phyloP scores from a whole-genome alignment of 768 basidiomycete genomes.

The Cyathus striatus region DNA sequence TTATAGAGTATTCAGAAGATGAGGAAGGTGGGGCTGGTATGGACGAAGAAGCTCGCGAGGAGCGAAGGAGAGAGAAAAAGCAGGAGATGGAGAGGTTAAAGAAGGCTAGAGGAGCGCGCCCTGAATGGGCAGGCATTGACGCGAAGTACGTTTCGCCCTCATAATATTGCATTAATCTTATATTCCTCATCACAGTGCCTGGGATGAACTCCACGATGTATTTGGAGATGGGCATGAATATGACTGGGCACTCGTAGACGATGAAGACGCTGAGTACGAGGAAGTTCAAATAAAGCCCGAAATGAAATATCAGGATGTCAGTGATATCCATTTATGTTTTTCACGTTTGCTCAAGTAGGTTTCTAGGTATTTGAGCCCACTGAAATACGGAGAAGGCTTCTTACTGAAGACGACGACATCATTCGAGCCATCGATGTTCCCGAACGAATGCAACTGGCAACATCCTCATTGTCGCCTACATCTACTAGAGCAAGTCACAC shows the following conservation, averaged over 20 bases:
- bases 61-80: constrained; percentile 61
- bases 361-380: constrained; percentile 94
- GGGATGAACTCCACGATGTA: constrained; percentile 94
- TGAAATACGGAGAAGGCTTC: constrained; percentile 82
- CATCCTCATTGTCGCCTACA: constrained; percentile 71
- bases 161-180: constrained; percentile 7
- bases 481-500: constrained; percentile 57
- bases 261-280: constrained; percentile 53
- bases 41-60: constrained; percentile 74
- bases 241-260: constrained; percentile 87
- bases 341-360: constrained; percentile 7
- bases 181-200: constrained; percentile 56
- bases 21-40: constrained; percentile 66
- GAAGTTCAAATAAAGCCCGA: constrained; percentile 56
- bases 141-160: constrained; percentile 55
- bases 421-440: constrained; percentile 89
- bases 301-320: constrained; percentile 82
- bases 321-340: constrained; percentile 11
- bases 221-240: constrained; percentile 97
- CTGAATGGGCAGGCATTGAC: constrained; percentile 76
- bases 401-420: constrained; percentile 91
- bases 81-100: constrained; percentile 67
- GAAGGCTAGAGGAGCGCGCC: constrained; percentile 56
- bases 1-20: constrained; percentile 79
- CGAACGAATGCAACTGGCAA: constrained; percentile 91